Evolutionary conservation across 2,329 filamentous ascomycete genomes (phyloP).

Genomic region (Atkinsonella texensis): DNA sequence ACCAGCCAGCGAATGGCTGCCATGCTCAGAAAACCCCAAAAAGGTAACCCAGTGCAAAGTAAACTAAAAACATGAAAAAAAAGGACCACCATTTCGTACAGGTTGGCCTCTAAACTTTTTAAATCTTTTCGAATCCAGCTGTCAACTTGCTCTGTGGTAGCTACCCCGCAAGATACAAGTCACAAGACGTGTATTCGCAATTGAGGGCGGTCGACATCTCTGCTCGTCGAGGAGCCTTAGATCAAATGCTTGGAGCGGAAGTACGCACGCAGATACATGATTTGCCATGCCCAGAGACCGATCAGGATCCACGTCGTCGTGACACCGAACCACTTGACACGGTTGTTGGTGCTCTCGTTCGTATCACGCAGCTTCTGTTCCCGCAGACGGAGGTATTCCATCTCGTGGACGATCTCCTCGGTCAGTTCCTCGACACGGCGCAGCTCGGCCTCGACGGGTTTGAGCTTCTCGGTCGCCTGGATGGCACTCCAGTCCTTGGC

Average conservation of each 20-base stretch:
- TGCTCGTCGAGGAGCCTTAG: constrained; percentile 10
- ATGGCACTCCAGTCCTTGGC: constrained; percentile 97
- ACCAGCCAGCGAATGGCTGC: too few relatives aligned
- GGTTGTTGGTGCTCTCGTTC: constrained; percentile 98
- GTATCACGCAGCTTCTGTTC: constrained; percentile 97
- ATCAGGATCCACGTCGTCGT: constrained; percentile 85
- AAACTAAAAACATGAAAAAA: too few relatives aligned
- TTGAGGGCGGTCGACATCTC: too few relatives aligned
- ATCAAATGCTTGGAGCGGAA: constrained; percentile 54
- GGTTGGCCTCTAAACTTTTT: too few relatives aligned
- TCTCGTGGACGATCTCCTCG: constrained; percentile 77
- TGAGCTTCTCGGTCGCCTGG: constrained; percentile 92
- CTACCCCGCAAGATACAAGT: too few relatives aligned
- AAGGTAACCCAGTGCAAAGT: too few relatives aligned
- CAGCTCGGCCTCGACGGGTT: constrained; percentile 91
- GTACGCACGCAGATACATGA: constrained; percentile 93
- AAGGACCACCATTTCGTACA: too few relatives aligned
- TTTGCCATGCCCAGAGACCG: constrained; percentile 88
- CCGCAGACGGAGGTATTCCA: constrained; percentile 83
- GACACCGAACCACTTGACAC: constrained; percentile 97
- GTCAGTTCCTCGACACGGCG: constrained; percentile 87
- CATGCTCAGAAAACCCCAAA: too few relatives aligned
- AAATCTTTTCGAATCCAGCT: too few relatives aligned
- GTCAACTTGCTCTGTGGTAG: too few relatives aligned
- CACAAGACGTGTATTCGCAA: too few relatives aligned